Conservation (phyloP, 1,284 basidiomycete genomes). For the Exsudoporus floridanus region DNA sequence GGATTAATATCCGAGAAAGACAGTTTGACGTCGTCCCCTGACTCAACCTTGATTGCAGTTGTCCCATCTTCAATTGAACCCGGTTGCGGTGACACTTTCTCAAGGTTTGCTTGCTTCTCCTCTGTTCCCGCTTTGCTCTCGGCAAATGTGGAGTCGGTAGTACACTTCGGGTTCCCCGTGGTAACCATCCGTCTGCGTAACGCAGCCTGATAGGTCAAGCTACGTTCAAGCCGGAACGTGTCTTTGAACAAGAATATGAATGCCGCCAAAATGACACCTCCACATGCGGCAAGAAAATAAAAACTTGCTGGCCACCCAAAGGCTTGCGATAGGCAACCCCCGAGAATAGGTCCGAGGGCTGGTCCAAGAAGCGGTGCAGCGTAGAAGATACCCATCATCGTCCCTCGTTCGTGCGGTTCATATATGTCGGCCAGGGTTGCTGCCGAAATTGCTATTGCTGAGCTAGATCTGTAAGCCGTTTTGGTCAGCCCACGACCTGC, state of each 20-base stretch:
- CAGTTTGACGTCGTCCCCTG: slow-evolving; percentile 47
- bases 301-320: slow-evolving; percentile 80
- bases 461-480: slow-evolving; percentile 55
- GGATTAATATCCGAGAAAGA: slow-evolving; percentile 75
- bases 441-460: slow-evolving; percentile 77
- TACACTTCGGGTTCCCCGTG: slow-evolving; percentile 12
- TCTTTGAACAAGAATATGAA: slow-evolving; percentile 77
- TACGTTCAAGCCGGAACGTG: slow-evolving; percentile 80
- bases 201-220: slow-evolving; percentile 70
- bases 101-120: slow-evolving; percentile 5
- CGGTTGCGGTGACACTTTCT: slow-evolving; percentile 6
- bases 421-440: slow-evolving; percentile 83
- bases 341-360: slow-evolving; percentile 68
- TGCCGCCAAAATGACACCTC: slow-evolving; percentile 51
- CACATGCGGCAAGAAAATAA: slow-evolving; percentile 75
- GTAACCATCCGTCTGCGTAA: slow-evolving; percentile 35
- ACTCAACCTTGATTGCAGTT: slow-evolving; percentile 4
- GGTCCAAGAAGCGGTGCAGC: slow-evolving; percentile 61
- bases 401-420: slow-evolving; percentile 75
- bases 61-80: slow-evolving; percentile 19
- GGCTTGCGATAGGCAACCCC: slow-evolving; percentile 66
- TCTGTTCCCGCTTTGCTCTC: slow-evolving; percentile 4
- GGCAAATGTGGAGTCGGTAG: slow-evolving; percentile 5
- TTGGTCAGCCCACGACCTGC: neutral
- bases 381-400: slow-evolving; percentile 79